Percentiles rank a stretch among this genome's conserved stretches.
phyloP scores from a whole-genome alignment of 345 rosid species.

The Eucalyptus sp. region DNA sequence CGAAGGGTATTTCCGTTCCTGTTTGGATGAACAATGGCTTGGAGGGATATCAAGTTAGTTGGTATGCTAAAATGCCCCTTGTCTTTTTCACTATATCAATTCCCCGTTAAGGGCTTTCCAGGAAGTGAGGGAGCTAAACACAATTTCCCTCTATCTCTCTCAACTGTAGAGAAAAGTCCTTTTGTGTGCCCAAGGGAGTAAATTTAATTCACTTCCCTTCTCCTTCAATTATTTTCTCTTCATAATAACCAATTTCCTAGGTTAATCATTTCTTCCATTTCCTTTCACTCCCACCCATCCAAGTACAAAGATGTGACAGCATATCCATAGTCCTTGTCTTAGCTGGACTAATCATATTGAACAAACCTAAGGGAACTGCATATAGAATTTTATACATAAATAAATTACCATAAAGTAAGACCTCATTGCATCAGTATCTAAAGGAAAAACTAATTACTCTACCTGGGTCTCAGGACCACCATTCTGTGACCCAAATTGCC shows the following conservation, averaged over 20 bases:
- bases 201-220: not conserved
- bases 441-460: not conserved
- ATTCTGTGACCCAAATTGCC: slow-evolving; percentile 79
- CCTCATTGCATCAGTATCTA: not conserved
- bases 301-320: not conserved
- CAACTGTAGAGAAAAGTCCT: not conserved
- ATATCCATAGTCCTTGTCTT: not conserved
- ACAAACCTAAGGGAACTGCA: not conserved
- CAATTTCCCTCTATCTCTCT: not conserved
- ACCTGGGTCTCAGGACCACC: slow-evolving; percentile 92
- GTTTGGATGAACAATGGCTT: not conserved
- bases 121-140: not conserved
- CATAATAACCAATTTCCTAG: not conserved
- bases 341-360: not conserved
- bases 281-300: not conserved
- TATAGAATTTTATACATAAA: not conserved
- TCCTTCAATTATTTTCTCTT: not conserved
- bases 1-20: not conserved
- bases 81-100: not conserved
- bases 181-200: not conserved
- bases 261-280: not conserved
- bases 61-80: not conserved
- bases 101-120: not conserved
- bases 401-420: not conserved
- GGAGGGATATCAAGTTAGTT: not conserved